A percentile compares a stretch with the other conserved stretches of the same genome.
phyloP scores from a whole-genome alignment of 108 stramenopile species.

The Skeletonema grethae region DNA sequence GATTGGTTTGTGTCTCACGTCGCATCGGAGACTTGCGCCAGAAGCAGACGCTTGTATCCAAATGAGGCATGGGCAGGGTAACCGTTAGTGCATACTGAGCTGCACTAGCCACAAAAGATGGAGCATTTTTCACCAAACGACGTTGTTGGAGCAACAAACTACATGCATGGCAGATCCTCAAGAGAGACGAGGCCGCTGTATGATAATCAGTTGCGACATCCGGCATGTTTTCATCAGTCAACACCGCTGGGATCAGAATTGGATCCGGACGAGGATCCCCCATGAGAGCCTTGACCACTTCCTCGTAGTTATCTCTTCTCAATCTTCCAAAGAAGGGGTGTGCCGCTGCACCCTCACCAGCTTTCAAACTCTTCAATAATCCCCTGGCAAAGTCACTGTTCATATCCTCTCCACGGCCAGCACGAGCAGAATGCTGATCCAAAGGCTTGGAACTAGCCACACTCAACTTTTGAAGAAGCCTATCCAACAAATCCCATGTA shows the following conservation, averaged over 20 bases:
- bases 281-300: slow-evolving; percentile 87
- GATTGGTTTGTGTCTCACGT: slow-evolving; percentile 88
- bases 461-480: slow-evolving; percentile 73
- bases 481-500: slow-evolving; percentile 87
- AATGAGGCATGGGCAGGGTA: slow-evolving; percentile 92
- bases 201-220: slow-evolving; percentile 84
- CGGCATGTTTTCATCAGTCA: slow-evolving; percentile 91
- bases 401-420: slow-evolving; percentile 53
- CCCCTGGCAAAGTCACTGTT: slow-evolving; percentile 78
- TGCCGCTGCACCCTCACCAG: slow-evolving; percentile 79
- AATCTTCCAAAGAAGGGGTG: slow-evolving; percentile 93
- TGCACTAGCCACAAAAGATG: slow-evolving; percentile 93
- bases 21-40: slow-evolving; percentile 92
- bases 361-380: slow-evolving; percentile 58
- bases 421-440: slow-evolving; percentile 77
- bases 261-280: slow-evolving; percentile 90
- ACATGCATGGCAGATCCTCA: slow-evolving; percentile 91
- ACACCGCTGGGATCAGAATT: slow-evolving; percentile 93
- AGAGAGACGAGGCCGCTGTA: slow-evolving; percentile 87
- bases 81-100: slow-evolving; percentile 94
- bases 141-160: slow-evolving; percentile 95
- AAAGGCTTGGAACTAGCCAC: slow-evolving; percentile 77
- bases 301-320: slow-evolving; percentile 90
- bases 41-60: slow-evolving; percentile 90
- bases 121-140: slow-evolving; percentile 93